Conservation (phyloP, 805 yeast species). For the Lachancea waltii region DNA sequence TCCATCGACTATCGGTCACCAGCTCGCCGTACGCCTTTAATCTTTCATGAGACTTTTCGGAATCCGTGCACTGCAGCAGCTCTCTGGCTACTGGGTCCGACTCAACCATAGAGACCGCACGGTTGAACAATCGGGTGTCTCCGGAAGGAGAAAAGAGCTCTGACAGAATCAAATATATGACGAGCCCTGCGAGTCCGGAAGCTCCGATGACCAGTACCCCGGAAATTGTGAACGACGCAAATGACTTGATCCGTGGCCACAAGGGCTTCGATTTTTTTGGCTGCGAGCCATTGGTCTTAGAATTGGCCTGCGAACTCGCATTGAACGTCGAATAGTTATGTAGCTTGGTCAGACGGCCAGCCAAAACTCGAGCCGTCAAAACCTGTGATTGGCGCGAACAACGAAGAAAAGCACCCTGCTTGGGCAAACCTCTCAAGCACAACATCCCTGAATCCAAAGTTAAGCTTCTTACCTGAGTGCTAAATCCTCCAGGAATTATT, state of each 20-base stretch:
- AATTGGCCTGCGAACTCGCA: not conserved
- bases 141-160: conserved; percentile 86
- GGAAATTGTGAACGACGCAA: conserved; percentile 56
- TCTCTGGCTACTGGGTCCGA: conserved; percentile 54
- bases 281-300: not conserved
- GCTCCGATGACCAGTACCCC: conserved; percentile 62
- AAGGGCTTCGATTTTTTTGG: conserved; percentile 33
- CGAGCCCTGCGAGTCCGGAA: conserved; percentile 56
- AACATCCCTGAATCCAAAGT: not conserved
- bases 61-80: conserved; percentile 44
- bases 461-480: too few relatives aligned
- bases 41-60: conserved; percentile 42
- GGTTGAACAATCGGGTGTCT: conserved; percentile 83
- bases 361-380: not conserved
- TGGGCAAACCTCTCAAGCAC: not conserved
- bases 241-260: conserved; percentile 45
- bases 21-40: conserved; percentile 80
- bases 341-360: not conserved
- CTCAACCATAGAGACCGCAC: conserved; percentile 74
- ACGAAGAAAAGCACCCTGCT: not conserved
- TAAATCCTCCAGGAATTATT: too few relatives aligned
- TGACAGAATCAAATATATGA: conserved; percentile 67
- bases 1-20: conserved; percentile 65
- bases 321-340: conserved; percentile 9
- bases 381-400: not conserved